Conservation (phyloP, 2,329 filamentous ascomycete genomes). For the Paraconiothyrium sp. region DNA sequence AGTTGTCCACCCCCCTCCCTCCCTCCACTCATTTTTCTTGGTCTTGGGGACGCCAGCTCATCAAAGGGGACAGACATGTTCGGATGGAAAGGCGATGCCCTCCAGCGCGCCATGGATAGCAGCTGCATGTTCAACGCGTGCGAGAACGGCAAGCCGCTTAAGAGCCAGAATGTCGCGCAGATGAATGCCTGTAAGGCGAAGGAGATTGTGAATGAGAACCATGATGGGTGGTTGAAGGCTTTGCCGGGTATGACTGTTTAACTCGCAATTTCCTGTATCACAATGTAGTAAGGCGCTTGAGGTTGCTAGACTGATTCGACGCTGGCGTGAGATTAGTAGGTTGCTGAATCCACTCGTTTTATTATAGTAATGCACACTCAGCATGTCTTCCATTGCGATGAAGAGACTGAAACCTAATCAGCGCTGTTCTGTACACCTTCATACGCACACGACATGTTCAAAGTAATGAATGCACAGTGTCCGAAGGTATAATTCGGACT, state of each 20-base stretch:
- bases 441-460: background rate
- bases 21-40: background rate
- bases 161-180: conserved; percentile 22
- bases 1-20: conserved; percentile 42
- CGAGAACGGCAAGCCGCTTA: conserved; percentile 23
- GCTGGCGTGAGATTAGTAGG: background rate
- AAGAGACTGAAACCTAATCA: background rate
- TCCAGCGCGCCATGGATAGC: conserved; percentile 25
- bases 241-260: conserved; percentile 5
- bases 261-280: background rate
- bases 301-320: background rate
- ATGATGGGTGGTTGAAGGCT: conserved; percentile 47
- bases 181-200: conserved; percentile 41
- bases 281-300: background rate
- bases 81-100: conserved; percentile 34
- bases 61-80: conserved; percentile 44
- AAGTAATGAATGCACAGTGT: background rate
- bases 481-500: too few species aligned
- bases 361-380: background rate
- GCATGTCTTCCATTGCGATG: background rate
- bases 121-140: conserved; percentile 23
- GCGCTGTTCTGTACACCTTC: background rate
- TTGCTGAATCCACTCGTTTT: background rate
- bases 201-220: conserved; percentile 57
- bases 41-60: background rate